Evolutionary conservation across 2,329 filamentous ascomycete genomes (phyloP), one percentile per base, ranked within the genome.

Genomic region (Phialophora chinensis): DNA sequence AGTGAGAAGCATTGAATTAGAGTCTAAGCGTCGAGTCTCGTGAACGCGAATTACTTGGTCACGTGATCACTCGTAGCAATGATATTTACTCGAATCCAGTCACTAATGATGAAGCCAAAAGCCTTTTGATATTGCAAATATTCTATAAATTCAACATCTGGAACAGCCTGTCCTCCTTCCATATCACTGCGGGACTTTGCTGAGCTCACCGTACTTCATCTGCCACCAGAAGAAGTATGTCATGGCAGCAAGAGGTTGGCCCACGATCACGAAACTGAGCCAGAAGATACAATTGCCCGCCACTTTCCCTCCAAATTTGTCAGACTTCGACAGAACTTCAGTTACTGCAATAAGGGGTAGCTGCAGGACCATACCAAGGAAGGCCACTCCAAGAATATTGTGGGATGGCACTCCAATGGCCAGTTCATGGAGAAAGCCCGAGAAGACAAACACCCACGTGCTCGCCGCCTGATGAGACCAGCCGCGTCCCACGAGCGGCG

Each of bases 161-260:
- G 12, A 29, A 20, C 25, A 7, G 2, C 1, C 29, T n/a, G 2
- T 17, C 52, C 12, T 29, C 17, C 23, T 29, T 29, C 29, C 1
- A 20, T 10, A 33, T 42, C 49, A 61, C 20, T 10, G 35, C 23
- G 10, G 20, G 11, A 44, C 49, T 49, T 33, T 54, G 20, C 47
- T 91, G 25, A 93, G 90, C 73, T 90, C 93, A 12, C 95, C 95
- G 76, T 97, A 97, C 81, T 98, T 98, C 63, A 92, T 92, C 80
- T 98, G 94, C 94, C 95, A 99, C 1, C 93, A 93, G 77, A 98
- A 98, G 78, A 97, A 99, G 78, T 99, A 99, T 77, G 96, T 84
- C 67, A 99, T 81, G 0, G 92, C 93, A 1, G 92, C 95, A 73
- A 98, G 86, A 0, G 95, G 95, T 82, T 99, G 95, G 3, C 95